Evolutionary conservation across 306 rosid species (phyloP), one percentile per base, ranked within the genome.

Genomic region (Vigna trinervia): DNA sequence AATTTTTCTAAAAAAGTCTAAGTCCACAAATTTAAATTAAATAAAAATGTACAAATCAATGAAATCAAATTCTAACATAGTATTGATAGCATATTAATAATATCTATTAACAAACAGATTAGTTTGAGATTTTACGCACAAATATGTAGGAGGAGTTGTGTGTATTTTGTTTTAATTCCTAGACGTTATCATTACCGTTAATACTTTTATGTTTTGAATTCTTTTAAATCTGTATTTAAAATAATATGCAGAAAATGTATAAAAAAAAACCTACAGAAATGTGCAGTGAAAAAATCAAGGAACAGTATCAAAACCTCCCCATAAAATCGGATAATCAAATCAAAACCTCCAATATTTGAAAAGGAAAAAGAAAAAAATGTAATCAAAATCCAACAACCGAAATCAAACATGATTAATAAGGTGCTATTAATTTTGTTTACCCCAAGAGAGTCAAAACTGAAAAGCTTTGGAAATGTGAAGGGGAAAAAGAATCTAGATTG

Each of bases 371-470:
- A 9, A 39, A 19, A 10, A 61, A 38, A 7, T 43, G 19, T 20
- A 32, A 61, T 32, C 5, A 61, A 32, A 64, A 38, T 64, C 70
- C 71, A 65, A 65, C 17, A 19, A 30, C 22, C 23, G 9, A 19
- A 19, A 22, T 66, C 22, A 68, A 26, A 46, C 12, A 8, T 22
- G 73, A 22, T 41, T 45, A 68, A 68, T 68, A 46, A 14, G 41
- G 57, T 67, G 54, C 56, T 45, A 20, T 67, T 67, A 67, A 67
- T 68, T 68, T 68, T 68, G 73, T 45, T 68, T 45, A 45, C 57
- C 73, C 73, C 73, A 46, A 68, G 73, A 68, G 57, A 68, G 73
- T 68, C 73, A 68, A 68, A 46, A 46, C 41, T 46, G 8, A 26
- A 68, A 46, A 45, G 51, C 73, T 68, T 68, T 68, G 73, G 56